These are phyloP conservation scores for Cryoendolithus antarcticus DNA, from an alignment of 2,329 filamentous ascomycete genomes.

Conservation along the genomic window DNA sequence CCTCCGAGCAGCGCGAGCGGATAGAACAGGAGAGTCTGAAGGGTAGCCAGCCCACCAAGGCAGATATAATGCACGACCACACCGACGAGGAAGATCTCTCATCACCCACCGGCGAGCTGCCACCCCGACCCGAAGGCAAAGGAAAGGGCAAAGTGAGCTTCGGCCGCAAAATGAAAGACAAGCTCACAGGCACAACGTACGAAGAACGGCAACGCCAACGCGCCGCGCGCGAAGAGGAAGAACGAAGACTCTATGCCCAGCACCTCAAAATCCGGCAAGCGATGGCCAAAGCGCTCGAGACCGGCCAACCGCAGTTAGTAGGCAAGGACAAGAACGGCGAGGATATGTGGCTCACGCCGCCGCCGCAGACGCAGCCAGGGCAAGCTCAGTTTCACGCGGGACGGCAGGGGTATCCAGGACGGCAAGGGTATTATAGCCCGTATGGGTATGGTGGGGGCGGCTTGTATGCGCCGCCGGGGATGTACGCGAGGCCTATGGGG, in stretches of 20 bases:
- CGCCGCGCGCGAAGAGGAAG: conserved; percentile 34
- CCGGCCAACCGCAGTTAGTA: conserved; percentile 44
- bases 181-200: conserved; percentile 45
- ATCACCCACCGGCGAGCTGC: conserved; percentile 14
- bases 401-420: conserved; percentile 1
- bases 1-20: conserved; percentile 36
- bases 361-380: conserved; percentile 23
- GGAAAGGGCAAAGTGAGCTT: conserved; percentile 25
- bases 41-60: conserved; percentile 16
- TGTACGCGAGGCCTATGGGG: conserved; percentile 35
- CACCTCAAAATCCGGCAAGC: conserved; percentile 40
- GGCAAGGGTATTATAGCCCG: conserved; percentile 15
- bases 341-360: conserved; percentile 48
- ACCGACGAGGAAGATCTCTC: conserved; percentile 34
- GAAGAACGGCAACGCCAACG: conserved; percentile 39
- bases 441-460: conserved; percentile 9
- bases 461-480: conserved; percentile 8
- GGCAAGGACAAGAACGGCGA: conserved; percentile 41
- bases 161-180: conserved; percentile 48
- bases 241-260: conserved; percentile 39
- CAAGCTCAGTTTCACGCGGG: background rate
- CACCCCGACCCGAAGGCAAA: conserved; percentile 19
- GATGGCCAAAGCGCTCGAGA: conserved; percentile 39
- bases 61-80: conserved; percentile 33
- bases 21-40: conserved; percentile 29